Base-by-base conservation (phyloP, 2,329 filamentous ascomycete genomes). In the Sporothrix brunneoviolacea region DNA sequence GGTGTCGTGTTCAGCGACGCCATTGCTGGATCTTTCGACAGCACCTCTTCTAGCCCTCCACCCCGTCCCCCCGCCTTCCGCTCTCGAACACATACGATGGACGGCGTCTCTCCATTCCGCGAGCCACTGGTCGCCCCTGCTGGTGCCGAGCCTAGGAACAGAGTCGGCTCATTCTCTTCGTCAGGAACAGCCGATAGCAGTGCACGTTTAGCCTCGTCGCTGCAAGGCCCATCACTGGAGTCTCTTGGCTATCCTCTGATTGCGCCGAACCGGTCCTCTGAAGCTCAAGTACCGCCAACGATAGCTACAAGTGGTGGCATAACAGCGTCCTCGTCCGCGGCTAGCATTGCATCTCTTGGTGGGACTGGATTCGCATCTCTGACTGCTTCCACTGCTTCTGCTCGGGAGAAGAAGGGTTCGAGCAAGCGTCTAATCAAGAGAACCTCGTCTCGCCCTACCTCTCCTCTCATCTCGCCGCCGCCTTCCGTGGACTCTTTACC, bases 151-250 rank as follows among this genome's bases (percentile, higher is more conserved):
- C 74, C 69, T 58, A 77, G 84, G 46, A 79, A 83, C 59, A 76
- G 84, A 46, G 79, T 88, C 38, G 83, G 84, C 44, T 88, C 85
- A 24, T 79, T 88, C 58, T 83, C 84, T 58, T 84, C 83, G 32
- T 74, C 80, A 8, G 68, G 73, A 4, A 77, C 80, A 4, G 71
- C 73, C 52, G 75, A 79, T 19, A 75, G 78, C 47, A 41, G 18
- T 24, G 56, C 62, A 42, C 62, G 61, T 38, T 48, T 55, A 4
- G 55, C 57, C 19, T 65, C 59, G n/a, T 65, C 70, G 36, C 67
- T 70, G 51, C 71, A 66, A 19, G 62, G 67, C 21, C 65, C 68
- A n/a, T 62, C 67, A 10, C 61, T 69, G 10, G 72, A 76, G 54
- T 67, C 71, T 3, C 55, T 72, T 19, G 62, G 67, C 33, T 73